Base-by-base conservation (phyloP, 2,329 filamentous ascomycete species). In the Cordyceps cicadae region DNA sequence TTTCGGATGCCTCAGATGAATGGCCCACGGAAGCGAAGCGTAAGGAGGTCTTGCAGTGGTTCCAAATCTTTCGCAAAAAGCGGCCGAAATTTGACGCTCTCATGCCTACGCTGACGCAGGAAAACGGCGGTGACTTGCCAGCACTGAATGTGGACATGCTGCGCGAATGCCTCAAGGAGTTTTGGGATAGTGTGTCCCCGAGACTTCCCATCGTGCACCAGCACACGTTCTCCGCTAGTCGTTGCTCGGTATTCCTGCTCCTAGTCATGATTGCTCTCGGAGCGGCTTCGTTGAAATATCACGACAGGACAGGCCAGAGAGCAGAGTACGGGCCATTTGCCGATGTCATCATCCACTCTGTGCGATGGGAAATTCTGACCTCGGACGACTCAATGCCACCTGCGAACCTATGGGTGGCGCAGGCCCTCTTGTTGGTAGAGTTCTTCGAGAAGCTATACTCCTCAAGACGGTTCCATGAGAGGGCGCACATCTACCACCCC, bases 391-490 rank as follows among this genome's bases (percentile, higher is more conserved):
- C 93, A 65, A 81, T 87, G 19, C 90, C 92, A 0, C 90, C 92
- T 0, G 90, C 91, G 0, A 89, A 89, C 66, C 75, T 97, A 2
- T 96, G 91, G 90, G 87, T 94, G 1, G 93, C 94, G 64, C 92
- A 96, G 70, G 87, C 91, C 0, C 76, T 96, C 50, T 75, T 97
- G 1, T 78, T 96, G 3, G 77, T 97, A 2, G 92, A 97, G 70
- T 84, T 92, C 5, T 96, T 93, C 67, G 92, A 97, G 75, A 97
- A 96, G 79, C 88, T 95, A 82, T 94, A 90, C 71, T 90, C 89
- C 2, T 92, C 90, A 0, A 82, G 90, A 48, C 82, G 84, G 17
- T 78, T 96, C 29, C 92, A 97, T 72, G 92, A 96, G 71, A 81
- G 92, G 65, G 89, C 91, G 0, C 90, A 96, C 67, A 94, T 96